phyloP scores from a whole-genome alignment of 768 basidiomycete species.

The Russula sp. region DNA sequence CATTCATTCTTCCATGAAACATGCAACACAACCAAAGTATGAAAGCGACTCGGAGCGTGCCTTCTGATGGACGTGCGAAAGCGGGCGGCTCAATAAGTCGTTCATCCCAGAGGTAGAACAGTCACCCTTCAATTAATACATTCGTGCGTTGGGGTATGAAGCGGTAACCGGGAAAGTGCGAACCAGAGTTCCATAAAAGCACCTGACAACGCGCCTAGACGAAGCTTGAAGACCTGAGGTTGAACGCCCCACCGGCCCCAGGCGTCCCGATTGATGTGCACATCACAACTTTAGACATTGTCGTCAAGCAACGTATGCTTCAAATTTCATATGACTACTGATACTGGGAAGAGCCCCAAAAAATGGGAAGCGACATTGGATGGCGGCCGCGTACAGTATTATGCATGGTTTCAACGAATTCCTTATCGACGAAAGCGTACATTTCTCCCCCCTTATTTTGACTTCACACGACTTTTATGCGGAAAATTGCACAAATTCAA shows the following conservation, averaged over 20 bases:
- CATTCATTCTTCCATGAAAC: not conserved
- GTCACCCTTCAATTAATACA: not conserved
- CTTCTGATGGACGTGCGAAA: not conserved
- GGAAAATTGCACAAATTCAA: slow-evolving; percentile 23
- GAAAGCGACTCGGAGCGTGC: not conserved
- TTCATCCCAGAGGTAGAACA: not conserved
- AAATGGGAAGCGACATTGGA: not conserved
- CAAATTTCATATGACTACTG: not conserved
- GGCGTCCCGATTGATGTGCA: not conserved
- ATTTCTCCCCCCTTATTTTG: not conserved
- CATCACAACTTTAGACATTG: not conserved
- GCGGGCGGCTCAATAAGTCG: not conserved
- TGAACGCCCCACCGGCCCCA: not conserved
- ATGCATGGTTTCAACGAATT: not conserved
- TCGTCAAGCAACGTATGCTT: not conserved
- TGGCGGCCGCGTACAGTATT: not conserved
- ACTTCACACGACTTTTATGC: not conserved
- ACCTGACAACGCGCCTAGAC: not conserved
- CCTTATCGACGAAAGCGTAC: slow-evolving; percentile 5
- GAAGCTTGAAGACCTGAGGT: not conserved
- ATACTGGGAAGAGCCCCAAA: not conserved
- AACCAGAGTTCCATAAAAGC: not conserved
- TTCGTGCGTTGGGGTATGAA: not conserved
- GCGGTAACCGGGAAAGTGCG: not conserved
- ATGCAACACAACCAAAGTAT: not conserved